A percentile compares a stretch with the other conserved stretches of the same genome.
Conservation (phyloP, 768 basidiomycete species). For the Krasilnikovozyma curviuscula region DNA sequence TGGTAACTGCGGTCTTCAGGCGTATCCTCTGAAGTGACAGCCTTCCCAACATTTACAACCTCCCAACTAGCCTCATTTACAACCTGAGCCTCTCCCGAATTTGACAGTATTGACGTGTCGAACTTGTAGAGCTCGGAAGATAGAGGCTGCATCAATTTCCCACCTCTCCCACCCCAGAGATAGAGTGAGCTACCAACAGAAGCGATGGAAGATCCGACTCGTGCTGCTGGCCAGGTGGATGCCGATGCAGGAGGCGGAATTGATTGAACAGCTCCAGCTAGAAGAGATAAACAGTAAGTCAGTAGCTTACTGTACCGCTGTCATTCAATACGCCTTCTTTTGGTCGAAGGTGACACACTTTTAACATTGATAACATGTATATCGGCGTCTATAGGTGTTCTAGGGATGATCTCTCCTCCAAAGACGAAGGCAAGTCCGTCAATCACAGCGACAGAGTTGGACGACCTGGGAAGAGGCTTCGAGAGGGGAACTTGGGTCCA, state of each 20-base stretch:
- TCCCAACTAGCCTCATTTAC: too few species aligned
- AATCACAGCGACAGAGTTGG: slow-evolving; percentile 29
- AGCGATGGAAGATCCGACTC: slow-evolving; percentile 19
- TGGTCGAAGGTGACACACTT: neutral
- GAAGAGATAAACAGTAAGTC: neutral
- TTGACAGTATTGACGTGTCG: too few species aligned
- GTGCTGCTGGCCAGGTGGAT: slow-evolving; percentile 13
- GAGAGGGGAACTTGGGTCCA: slow-evolving; percentile 4
- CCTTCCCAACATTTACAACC: slow-evolving; percentile 17
- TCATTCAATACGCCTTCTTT: too few species aligned
- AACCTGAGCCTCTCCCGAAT: too few species aligned
- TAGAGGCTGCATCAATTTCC: slow-evolving; percentile 23
- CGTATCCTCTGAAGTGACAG: too few species aligned
- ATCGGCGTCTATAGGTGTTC: slow-evolving; percentile 29
- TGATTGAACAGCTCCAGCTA: slow-evolving; percentile 4
- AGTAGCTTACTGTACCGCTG: too few species aligned
- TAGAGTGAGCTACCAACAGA: slow-evolving; percentile 22
- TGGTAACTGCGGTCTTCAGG: slow-evolving; percentile 30
- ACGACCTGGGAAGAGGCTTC: slow-evolving; percentile 26
- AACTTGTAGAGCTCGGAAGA: slow-evolving; percentile 3
- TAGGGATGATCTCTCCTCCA: slow-evolving; percentile 32
- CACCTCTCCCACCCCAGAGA: slow-evolving; percentile 35
- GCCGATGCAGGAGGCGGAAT: neutral
- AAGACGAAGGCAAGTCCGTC: slow-evolving; percentile 27
- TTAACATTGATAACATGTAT: slow-evolving; percentile 14